Evolutionary conservation across 2,329 filamentous ascomycete genomes (phyloP).

Genomic region (Colletotrichum cordylinicola): DNA sequence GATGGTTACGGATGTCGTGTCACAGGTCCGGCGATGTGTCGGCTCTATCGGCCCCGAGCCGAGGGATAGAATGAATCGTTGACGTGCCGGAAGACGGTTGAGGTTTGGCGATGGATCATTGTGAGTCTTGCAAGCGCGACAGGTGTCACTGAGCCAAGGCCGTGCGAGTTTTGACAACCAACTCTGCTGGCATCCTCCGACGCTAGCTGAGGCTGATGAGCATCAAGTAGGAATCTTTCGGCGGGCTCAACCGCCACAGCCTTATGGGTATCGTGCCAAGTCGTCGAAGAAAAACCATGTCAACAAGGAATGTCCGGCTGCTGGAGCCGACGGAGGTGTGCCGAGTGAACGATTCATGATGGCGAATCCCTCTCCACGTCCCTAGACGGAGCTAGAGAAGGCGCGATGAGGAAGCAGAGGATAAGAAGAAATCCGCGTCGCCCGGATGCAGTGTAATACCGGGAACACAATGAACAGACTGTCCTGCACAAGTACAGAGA

Average conservation of each 20-base stretch:
- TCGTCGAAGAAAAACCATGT: background rate
- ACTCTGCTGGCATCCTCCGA: background rate
- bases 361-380: background rate
- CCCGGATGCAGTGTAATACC: constrained; percentile 1
- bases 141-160: background rate
- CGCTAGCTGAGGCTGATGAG: background rate
- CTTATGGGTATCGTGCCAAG: background rate
- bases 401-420: background rate
- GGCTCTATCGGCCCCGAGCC: background rate
- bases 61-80: background rate
- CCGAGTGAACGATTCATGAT: background rate
- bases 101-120: background rate
- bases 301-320: background rate
- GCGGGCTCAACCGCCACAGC: background rate
- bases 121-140: background rate
- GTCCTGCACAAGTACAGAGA: background rate
- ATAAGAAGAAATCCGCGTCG: background rate
- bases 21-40: background rate
- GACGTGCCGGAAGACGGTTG: background rate
- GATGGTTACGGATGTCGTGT: background rate
- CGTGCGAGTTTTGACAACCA: background rate
- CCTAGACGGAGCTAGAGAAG: background rate
- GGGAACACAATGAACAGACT: background rate
- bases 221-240: background rate
- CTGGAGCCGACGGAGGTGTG: background rate